Base-by-base conservation (phyloP, 352 stramenopile species). In the Globisporangium orthogonon region DNA sequence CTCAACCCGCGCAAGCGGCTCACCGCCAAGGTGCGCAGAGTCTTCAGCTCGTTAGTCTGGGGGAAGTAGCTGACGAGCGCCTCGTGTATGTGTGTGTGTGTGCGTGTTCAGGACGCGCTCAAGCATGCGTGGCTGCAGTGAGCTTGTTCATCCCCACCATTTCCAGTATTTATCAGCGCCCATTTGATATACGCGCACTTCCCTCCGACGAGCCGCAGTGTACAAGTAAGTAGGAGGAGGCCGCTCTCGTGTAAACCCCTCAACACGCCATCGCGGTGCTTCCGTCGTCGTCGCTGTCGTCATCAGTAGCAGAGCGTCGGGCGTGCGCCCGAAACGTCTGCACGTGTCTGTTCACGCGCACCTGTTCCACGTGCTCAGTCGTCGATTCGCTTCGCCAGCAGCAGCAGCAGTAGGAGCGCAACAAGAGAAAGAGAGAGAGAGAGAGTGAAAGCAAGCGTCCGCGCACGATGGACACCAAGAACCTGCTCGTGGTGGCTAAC, bases 1-100 rank as follows among this genome's bases (percentile, higher is more conserved):
- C 65, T 91, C 28, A 76, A 87, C 60, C 76, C 78, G 39, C 60
- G 61, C 44, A 55, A 63, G 47, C 73, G 80, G 17, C 50, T 87
- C 44, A 86, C 72, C 11, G 72, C 76, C 4, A 50, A 61, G 66
- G 50, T 64, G 13, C 28, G 56, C 40, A 46, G 40, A 46, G n/a
- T 46, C 23, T 23, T 23, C 23, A 23, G 23, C 23, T 23, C 23
- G 4, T 5, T 14, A 18, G 6, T 46, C n/a, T 46, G 9, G 6
- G 7, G 7, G 40, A 23, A 46, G 33, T 5, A 11, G 33, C 40
- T 46, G 40, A 46, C 40, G 13, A 46, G 4, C 6, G 5, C 14
- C 14, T 37, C 2, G 13, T 23, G 10, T 23, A 11, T 23, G 2
- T 52, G 23, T 4, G 15, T 33, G 28, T 39, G 47, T 23, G 6